These are phyloP conservation scores for Cyberlindnera suaveolens DNA, from an alignment of 805 yeast genomes.

Conservation along the genomic window DNA sequence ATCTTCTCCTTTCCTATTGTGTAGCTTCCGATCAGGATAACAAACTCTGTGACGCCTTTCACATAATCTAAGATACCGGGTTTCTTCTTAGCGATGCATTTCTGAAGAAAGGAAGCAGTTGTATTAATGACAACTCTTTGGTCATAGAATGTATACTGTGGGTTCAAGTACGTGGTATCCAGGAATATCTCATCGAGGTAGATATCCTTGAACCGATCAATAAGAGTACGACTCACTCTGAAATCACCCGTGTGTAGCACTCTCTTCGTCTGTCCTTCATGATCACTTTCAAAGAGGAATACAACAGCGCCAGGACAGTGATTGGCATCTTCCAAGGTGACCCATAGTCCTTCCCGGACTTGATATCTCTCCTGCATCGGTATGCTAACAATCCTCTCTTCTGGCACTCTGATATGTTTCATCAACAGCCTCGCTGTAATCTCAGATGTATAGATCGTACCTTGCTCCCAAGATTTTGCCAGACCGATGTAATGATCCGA, in stretches of 20 bases:
- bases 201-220: conserved; percentile 16
- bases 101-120: conserved; percentile 46
- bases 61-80: conserved; percentile 33
- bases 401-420: conserved; percentile 48
- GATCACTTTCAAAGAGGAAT: conserved; percentile 51
- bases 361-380: conserved; percentile 28
- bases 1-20: conserved; percentile 88
- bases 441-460: conserved; percentile 64
- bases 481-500: conserved; percentile 93
- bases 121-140: conserved; percentile 62
- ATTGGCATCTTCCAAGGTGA: conserved; percentile 74
- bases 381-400: conserved; percentile 33
- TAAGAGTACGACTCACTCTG: conserved; percentile 50
- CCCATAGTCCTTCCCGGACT: conserved; percentile 37
- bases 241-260: conserved; percentile 92
- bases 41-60: conserved; percentile 29
- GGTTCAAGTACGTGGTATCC: conserved; percentile 86
- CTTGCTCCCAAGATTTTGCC: conserved; percentile 67
- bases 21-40: conserved; percentile 75
- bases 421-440: conserved; percentile 43
- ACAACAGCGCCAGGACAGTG: conserved; percentile 96
- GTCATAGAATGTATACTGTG: conserved; percentile 68
- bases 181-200: conserved; percentile 61
- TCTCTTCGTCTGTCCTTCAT: conserved; percentile 15
- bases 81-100: conserved; percentile 11